Evolutionary conservation across 2,329 filamentous ascomycete species (phyloP).

Genomic region (Talaromyces piceae): DNA sequence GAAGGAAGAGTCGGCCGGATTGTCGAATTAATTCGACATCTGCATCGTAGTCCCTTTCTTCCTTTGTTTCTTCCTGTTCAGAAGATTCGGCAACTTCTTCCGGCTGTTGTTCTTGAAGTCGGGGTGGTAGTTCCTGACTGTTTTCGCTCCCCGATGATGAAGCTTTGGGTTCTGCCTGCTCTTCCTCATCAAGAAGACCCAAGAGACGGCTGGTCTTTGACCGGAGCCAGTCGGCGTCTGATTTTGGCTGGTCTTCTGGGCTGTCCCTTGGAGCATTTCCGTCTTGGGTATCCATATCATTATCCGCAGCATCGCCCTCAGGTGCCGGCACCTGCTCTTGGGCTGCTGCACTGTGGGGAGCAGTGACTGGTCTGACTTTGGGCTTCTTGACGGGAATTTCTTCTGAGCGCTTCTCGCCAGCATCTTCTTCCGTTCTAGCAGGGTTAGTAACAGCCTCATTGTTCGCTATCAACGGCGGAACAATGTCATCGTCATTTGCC

Average conservation of each 20-base stretch:
- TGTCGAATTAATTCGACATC: constrained; percentile 58
- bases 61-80: constrained; percentile 11
- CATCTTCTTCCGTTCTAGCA: constrained; percentile 34
- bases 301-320: constrained; percentile 10
- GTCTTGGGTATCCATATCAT: constrained; percentile 2
- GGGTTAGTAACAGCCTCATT: constrained; percentile 28
- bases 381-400: constrained; percentile 7
- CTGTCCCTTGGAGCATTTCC: constrained; percentile 16
- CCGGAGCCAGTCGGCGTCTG: constrained; percentile 86
- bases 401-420: constrained; percentile 37
- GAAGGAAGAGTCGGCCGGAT: constrained; percentile 74
- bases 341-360: background rate
- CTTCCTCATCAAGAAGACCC: constrained; percentile 69
- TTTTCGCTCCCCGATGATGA: constrained; percentile 12
- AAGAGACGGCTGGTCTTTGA: constrained; percentile 80
- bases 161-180: constrained; percentile 35
- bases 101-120: constrained; percentile 2
- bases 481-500: constrained; percentile 43
- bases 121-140: background rate
- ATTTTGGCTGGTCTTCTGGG: constrained; percentile 34
- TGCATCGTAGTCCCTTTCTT: constrained; percentile 25
- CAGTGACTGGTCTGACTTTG: background rate
- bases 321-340: constrained; percentile 14
- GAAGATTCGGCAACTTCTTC: background rate
- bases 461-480: constrained; percentile 17